Base-by-base conservation (phyloP, 2,329 filamentous ascomycete genomes). In the Geosmithia morbida region DNA sequence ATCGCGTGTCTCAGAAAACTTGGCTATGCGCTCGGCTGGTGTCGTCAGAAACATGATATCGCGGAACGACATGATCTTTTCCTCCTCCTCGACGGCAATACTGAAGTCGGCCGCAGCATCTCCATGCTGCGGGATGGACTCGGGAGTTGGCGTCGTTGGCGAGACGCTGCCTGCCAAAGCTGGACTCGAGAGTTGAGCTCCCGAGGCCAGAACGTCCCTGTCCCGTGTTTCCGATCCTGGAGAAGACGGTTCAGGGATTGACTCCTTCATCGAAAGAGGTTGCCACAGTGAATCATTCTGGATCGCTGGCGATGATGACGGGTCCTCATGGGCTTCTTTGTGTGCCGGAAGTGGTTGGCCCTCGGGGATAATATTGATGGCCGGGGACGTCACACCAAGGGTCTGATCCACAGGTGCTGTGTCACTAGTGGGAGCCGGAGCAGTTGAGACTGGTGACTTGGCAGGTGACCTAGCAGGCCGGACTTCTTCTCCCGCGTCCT, bases 1-100 rank as follows among this genome's bases (percentile, higher is more conserved):
- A 16, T 76, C 67, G 43, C 87, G 77, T 0, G 85, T 83, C 49
- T 83, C 76, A 49, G 86, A 77, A 60, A 85, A 94, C 14, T 79
- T 81, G 42, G 73, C 69, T 50, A 92, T 85, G 18, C 88, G 79
- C 53, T 92, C 81, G 14, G 71, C 62, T 0, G 80, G 63, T 2
- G 75, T 77, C 16, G 75, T 71, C 45, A 92, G 71, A 8, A 76
- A 78, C 55, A 87, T 71, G 51, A 96, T 94, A 49, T 94, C 84
- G 46, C 81, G 77, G 63, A 94, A 89, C 1, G 74, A 68, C 52
- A 75, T 71, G 39, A 76, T 66, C 44, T 57, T 57, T 44, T 47
- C 20, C 18, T 33, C 33, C 11, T 30, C 7, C n/a, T 43, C 22
- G 42, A 2, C n/a, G 33, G 47, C 19, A 43, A 43, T 13, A 48